Conservation (phyloP, 2,329 filamentous ascomycete species). For the Volutella citrinella region DNA sequence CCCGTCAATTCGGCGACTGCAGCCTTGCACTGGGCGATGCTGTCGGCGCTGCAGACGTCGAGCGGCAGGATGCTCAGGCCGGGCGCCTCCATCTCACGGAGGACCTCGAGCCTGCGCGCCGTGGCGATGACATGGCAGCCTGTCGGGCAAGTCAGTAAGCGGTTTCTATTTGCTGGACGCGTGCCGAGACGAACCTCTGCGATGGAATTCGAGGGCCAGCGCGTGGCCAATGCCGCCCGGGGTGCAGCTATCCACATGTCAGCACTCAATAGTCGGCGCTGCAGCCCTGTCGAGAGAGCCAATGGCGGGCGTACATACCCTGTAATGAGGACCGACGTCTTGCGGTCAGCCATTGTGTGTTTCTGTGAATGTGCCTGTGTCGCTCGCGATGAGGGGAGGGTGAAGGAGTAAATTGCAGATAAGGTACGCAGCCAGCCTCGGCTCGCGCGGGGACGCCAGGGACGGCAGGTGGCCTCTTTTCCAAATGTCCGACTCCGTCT, state of each 20-base stretch:
- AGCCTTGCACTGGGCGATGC: slow-evolving; percentile 46
- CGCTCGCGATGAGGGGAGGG: no score
- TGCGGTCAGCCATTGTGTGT: slow-evolving; percentile 21
- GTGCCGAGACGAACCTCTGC: slow-evolving; percentile 36
- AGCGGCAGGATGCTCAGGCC: slow-evolving; percentile 50
- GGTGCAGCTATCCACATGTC: slow-evolving; percentile 51
- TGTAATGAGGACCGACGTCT: slow-evolving; percentile 48
- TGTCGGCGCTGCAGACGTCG: slow-evolving; percentile 51
- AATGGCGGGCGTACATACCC: slow-evolving; percentile 40
- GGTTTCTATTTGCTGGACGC: neutral
- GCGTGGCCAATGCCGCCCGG: slow-evolving; percentile 58
- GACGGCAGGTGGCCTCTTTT: no score
- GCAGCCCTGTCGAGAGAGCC: no score
- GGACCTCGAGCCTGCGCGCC: slow-evolving; percentile 47
- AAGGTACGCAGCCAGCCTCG: no score
- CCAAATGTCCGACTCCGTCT: no score
- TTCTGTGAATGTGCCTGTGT: no score
- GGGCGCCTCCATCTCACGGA: slow-evolving; percentile 41
- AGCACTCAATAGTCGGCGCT: no score
- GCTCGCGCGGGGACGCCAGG: no score
- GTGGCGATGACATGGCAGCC: slow-evolving; percentile 53
- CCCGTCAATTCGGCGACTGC: slow-evolving; percentile 47
- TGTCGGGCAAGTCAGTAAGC: slow-evolving; percentile 3
- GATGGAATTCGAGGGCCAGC: slow-evolving; percentile 51
- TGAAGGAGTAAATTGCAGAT: no score